phyloP scores from a whole-genome alignment of 805 yeast species.

The Debaryomyces hansenii region DNA sequence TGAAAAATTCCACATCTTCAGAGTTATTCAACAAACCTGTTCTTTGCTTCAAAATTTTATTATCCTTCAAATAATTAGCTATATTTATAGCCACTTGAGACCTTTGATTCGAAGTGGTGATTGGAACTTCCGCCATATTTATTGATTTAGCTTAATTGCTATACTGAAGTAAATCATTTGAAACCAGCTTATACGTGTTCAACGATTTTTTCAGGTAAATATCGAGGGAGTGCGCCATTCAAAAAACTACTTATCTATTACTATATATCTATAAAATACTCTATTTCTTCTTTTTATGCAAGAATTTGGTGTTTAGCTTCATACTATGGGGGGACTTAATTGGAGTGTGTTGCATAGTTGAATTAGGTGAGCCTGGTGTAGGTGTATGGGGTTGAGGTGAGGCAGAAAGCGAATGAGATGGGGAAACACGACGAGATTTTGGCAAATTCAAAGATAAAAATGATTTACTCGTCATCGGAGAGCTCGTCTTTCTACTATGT shows the following conservation, averaged over 20 bases:
- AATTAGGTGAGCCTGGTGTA: not conserved
- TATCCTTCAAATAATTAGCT: conserved; percentile 69
- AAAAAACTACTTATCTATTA: conserved; percentile 1
- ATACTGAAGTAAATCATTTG: not conserved
- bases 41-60: conserved; percentile 72
- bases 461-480: not conserved
- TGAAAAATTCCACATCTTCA: conserved; percentile 75
- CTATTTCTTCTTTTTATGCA: conserved; percentile 2
- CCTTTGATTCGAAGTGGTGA: conserved; percentile 17
- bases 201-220: not conserved
- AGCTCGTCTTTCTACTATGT: not conserved
- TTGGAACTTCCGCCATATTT: conserved; percentile 8
- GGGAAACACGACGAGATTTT: not conserved
- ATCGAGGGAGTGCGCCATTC: not conserved
- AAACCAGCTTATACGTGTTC: not conserved
- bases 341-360: not conserved
- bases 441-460: not conserved
- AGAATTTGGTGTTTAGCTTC: not conserved
- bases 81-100: conserved; percentile 62
- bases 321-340: not conserved
- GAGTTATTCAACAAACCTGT: conserved; percentile 73
- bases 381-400: not conserved
- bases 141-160: not conserved
- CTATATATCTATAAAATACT: not conserved
- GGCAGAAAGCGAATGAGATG: not conserved